Conservation (phyloP, 441 rosid species). For the Eutrema salsugineum region DNA sequence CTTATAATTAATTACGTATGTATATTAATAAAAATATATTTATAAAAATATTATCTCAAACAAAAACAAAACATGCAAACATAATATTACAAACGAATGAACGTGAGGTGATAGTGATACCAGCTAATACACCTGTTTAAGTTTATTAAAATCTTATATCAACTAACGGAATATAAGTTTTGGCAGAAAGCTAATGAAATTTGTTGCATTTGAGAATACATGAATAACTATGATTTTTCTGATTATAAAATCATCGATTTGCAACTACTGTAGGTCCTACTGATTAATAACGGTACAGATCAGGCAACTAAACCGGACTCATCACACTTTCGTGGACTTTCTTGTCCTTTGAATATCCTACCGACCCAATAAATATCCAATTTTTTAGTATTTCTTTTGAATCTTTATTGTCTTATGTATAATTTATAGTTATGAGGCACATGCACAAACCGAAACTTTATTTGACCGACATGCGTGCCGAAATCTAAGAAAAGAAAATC, state of each 20-base stretch:
- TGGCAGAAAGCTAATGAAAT: too few relatives aligned
- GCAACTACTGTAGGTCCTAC: constrained; percentile 1
- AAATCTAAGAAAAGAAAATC: not conserved
- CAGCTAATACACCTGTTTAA: too few relatives aligned
- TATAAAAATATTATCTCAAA: too few relatives aligned
- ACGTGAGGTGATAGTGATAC: too few relatives aligned
- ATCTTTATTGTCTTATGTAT: not conserved
- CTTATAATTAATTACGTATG: too few relatives aligned
- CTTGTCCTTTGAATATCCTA: constrained; percentile 14
- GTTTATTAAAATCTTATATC: too few relatives aligned
- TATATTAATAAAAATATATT: too few relatives aligned
- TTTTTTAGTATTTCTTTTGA: not conserved
- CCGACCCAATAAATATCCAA: not conserved
- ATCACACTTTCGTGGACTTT: constrained; percentile 18
- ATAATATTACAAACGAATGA: too few relatives aligned
- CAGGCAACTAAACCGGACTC: constrained; percentile 16
- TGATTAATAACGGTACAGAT: constrained; percentile 16
- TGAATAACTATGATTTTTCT: too few relatives aligned
- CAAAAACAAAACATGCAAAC: too few relatives aligned
- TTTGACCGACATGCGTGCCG: constrained; percentile 27
- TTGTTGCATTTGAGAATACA: too few relatives aligned
- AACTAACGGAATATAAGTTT: too few relatives aligned
- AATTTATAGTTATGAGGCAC: not conserved
- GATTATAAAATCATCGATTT: not conserved
- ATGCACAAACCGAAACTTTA: constrained; percentile 16